Evolutionary conservation across 345 rosid genomes (phyloP).

Genomic region (Lumnitzera racemosa): DNA sequence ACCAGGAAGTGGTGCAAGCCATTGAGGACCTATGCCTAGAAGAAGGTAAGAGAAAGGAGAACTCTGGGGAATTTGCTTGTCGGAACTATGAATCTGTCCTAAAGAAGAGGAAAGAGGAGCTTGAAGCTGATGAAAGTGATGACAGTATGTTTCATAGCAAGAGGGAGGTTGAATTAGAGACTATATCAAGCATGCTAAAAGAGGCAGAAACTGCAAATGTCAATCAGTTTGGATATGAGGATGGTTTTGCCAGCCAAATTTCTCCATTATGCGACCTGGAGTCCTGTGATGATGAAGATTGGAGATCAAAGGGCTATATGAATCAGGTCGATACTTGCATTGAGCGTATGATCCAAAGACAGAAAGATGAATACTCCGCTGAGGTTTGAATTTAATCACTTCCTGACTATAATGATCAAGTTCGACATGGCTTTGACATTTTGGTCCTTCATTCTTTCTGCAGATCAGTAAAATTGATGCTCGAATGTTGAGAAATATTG

Average conservation of each 20-base stretch:
- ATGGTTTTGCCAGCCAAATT: slow-evolving; percentile 42
- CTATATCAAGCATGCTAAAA: slow-evolving; percentile 61
- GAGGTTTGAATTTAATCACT: slow-evolving; percentile 49
- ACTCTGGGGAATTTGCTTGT: slow-evolving; percentile 36
- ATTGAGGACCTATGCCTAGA: slow-evolving; percentile 77
- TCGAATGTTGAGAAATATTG: slow-evolving; percentile 53
- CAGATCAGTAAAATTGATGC: slow-evolving; percentile 92
- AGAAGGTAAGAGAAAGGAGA: slow-evolving; percentile 76
- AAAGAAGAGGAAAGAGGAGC: slow-evolving; percentile 64
- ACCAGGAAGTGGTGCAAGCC: slow-evolving; percentile 78
- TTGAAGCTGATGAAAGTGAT: slow-evolving; percentile 48
- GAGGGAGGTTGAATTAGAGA: slow-evolving; percentile 51
- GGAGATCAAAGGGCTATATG: slow-evolving; percentile 62
- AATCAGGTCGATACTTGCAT: slow-evolving; percentile 70
- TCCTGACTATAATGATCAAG: background rate
- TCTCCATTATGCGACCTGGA: slow-evolving; percentile 80
- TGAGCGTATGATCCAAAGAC: slow-evolving; percentile 73
- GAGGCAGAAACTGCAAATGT: slow-evolving; percentile 63
- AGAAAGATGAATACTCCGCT: slow-evolving; percentile 64
- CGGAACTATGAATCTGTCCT: slow-evolving; percentile 60
- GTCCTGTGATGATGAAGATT: slow-evolving; percentile 71
- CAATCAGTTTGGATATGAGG: slow-evolving; percentile 70
- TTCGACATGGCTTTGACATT: background rate
- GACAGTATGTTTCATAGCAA: slow-evolving; percentile 30
- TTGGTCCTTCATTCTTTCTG: slow-evolving; percentile 13